These are phyloP conservation scores for Setaria viridis DNA, from an alignment of 202 grass and related monocot genomes.

Conservation along the genomic window DNA sequence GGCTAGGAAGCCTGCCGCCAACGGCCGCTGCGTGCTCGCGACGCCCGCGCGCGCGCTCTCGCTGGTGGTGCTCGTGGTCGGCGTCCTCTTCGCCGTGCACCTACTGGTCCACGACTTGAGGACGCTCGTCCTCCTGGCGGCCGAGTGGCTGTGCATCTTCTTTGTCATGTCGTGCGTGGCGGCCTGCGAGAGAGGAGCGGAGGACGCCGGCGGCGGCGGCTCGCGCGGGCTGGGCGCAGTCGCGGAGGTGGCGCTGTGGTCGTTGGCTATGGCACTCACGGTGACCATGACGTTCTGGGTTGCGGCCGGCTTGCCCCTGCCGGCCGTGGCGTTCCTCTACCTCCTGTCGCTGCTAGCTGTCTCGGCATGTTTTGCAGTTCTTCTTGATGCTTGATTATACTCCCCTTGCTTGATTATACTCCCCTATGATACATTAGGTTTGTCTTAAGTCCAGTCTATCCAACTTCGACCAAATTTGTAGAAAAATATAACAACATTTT, in stretches of 20 bases:
- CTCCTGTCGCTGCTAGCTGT: slow-evolving; percentile 29
- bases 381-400: slow-evolving; percentile 2
- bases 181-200: slow-evolving; percentile 17
- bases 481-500: no score
- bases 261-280: slow-evolving; percentile 46
- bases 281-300: slow-evolving; percentile 51
- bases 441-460: no score
- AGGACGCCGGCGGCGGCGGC: neutral
- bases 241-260: slow-evolving; percentile 41
- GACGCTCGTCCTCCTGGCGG: slow-evolving; percentile 37
- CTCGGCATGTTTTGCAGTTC: slow-evolving; percentile 34
- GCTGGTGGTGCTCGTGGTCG: slow-evolving; percentile 31
- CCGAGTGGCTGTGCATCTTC: slow-evolving; percentile 46
- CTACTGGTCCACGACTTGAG: slow-evolving; percentile 27
- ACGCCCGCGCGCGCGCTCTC: slow-evolving; percentile 11
- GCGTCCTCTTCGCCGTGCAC: slow-evolving; percentile 39
- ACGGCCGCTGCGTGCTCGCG: neutral
- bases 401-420: no score
- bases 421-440: no score
- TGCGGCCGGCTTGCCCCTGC: slow-evolving; percentile 18
- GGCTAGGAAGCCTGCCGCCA: neutral
- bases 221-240: neutral
- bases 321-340: slow-evolving; percentile 25
- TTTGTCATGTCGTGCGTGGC: slow-evolving; percentile 41
- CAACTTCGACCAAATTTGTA: no score